Conservation (phyloP, 129 eudicot genomes). For the Ambrosia artemisiifolia region DNA sequence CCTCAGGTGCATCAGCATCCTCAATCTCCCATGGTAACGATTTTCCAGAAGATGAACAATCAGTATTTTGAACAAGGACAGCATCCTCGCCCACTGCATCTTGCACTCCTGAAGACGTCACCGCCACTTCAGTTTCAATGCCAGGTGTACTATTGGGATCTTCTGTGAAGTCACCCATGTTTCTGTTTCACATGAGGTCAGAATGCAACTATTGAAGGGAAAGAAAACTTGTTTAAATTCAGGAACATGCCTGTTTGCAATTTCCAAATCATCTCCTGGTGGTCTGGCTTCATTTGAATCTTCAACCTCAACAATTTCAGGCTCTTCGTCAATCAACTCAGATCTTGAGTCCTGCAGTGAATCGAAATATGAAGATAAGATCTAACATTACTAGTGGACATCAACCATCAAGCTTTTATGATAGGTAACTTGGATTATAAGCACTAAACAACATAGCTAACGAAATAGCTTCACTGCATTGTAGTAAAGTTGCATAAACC, state of each 20-base stretch:
- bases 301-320: constrained; percentile 48
- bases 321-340: constrained; percentile 51
- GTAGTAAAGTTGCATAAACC: neutral
- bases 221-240: constrained; percentile 16
- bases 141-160: constrained; percentile 32
- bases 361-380: constrained; percentile 1
- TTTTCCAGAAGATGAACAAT: constrained; percentile 54
- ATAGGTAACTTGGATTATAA: neutral
- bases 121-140: constrained; percentile 41
- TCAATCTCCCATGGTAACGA: constrained; percentile 53
- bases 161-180: constrained; percentile 38
- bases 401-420: neutral
- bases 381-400: neutral
- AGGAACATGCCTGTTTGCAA: constrained; percentile 48
- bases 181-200: constrained; percentile 45
- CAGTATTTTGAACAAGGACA: constrained; percentile 36
- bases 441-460: neutral
- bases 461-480: constrained; percentile 4
- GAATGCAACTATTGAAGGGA: neutral
- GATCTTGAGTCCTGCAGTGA: constrained; percentile 52
- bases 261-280: constrained; percentile 37
- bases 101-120: constrained; percentile 41
- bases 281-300: constrained; percentile 36
- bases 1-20: constrained; percentile 74
- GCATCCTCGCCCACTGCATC: constrained; percentile 37